Evolutionary conservation across 345 rosid genomes (phyloP).

Genomic region (Kernera saxatilis): DNA sequence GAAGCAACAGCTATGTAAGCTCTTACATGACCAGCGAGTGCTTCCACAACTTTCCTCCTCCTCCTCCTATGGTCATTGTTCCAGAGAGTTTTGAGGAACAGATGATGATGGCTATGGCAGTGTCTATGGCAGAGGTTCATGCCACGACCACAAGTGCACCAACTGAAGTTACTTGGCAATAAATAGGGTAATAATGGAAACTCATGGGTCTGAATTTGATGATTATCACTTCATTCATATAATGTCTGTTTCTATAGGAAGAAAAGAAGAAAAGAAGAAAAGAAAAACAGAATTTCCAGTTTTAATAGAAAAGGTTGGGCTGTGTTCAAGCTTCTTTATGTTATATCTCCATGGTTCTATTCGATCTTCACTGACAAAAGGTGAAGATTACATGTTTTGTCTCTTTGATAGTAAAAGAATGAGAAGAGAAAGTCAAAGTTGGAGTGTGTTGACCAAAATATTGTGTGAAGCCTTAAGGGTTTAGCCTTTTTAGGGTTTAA

Average conservation of each 20-base stretch:
- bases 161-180: conserved; percentile 65
- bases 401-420: background rate
- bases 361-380: background rate
- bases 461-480: background rate
- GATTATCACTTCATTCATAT: conserved; percentile 24
- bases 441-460: background rate
- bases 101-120: conserved; percentile 95
- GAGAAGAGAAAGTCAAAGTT: conserved; percentile 10
- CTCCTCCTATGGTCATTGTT: conserved; percentile 41
- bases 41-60: conserved; percentile 32
- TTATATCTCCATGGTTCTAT: background rate
- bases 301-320: conserved; percentile 21
- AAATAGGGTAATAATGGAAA: conserved; percentile 18
- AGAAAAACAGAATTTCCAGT: conserved; percentile 10
- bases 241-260: conserved; percentile 27
- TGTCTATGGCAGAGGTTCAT: conserved; percentile 85
- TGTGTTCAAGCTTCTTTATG: background rate
- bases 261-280: conserved; percentile 1
- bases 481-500: background rate
- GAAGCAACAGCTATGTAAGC: conserved; percentile 66
- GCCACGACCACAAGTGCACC: conserved; percentile 45
- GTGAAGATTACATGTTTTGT: background rate
- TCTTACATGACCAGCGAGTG: conserved; percentile 47
- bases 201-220: conserved; percentile 10
- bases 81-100: conserved; percentile 95